Evolutionary conservation across 2,329 filamentous ascomycete genomes (phyloP).

Genomic region (Orbilia oligospora): DNA sequence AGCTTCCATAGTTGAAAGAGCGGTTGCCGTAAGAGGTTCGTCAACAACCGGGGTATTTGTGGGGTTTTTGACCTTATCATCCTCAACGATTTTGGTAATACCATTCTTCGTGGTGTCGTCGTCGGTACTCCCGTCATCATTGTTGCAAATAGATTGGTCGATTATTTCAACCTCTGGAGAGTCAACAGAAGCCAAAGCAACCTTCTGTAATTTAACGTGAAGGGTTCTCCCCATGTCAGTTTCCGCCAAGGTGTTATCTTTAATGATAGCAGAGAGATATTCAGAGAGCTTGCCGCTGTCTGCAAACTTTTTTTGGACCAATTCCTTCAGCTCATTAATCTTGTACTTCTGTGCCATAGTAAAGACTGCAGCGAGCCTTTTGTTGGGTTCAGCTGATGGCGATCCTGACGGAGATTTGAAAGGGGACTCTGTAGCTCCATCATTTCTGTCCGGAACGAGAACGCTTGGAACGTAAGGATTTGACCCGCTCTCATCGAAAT

Average conservation of each 20-base stretch:
- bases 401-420: conserved; percentile 16
- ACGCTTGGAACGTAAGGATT: conserved; percentile 32
- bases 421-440: not conserved
- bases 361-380: conserved; percentile 31
- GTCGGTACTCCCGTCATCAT: not conserved
- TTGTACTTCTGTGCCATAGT: conserved; percentile 43
- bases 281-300: conserved; percentile 26
- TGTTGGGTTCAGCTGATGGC: conserved; percentile 17
- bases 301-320: conserved; percentile 36
- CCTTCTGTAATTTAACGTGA: conserved; percentile 32
- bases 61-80: conserved; percentile 13
- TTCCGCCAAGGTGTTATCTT: not conserved
- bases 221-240: conserved; percentile 33
- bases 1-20: not conserved
- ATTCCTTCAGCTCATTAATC: conserved; percentile 19
- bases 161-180: not conserved
- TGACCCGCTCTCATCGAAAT: conserved; percentile 41
- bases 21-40: not conserved
- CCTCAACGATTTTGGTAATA: not conserved
- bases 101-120: not conserved
- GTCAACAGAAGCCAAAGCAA: not conserved
- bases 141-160: not conserved
- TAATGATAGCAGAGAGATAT: conserved; percentile 29
- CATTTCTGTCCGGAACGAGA: not conserved
- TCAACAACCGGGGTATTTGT: conserved; percentile 24